Percentiles rank a stretch among this genome's conserved stretches.
Conservation (phyloP, 257 asterid genomes). For the Ophiorrhiza pumila region DNA sequence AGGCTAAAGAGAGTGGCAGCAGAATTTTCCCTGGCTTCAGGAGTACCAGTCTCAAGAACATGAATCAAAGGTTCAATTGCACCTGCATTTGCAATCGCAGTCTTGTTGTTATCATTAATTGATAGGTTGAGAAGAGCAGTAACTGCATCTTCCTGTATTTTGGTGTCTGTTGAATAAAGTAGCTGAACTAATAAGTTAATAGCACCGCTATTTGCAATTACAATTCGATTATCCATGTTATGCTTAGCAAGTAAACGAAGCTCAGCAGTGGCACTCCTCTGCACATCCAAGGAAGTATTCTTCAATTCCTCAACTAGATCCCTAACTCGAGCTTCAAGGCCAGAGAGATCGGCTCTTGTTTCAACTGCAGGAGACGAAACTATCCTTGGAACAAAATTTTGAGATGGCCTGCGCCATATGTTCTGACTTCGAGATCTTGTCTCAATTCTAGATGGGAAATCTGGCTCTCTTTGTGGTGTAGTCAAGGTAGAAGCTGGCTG, state of each 20-base stretch:
- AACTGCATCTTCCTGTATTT: slow-evolving; percentile 37
- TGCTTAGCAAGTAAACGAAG: slow-evolving; percentile 41
- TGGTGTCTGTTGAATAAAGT: slow-evolving; percentile 29
- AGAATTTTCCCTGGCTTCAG: slow-evolving; percentile 39
- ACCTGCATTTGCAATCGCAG: slow-evolving; percentile 31
- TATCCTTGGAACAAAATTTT: slow-evolving; percentile 35
- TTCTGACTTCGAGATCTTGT: slow-evolving; percentile 28
- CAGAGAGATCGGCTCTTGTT: slow-evolving; percentile 33
- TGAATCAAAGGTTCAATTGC: slow-evolving; percentile 41
- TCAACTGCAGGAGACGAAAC: slow-evolving; percentile 29
- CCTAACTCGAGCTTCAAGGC: slow-evolving; percentile 29
- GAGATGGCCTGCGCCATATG: slow-evolving; percentile 31
- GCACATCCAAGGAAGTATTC: slow-evolving; percentile 27
- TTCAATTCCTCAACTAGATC: slow-evolving; percentile 31
- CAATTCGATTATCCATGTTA: slow-evolving; percentile 41
- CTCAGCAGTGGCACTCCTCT: slow-evolving; percentile 35
- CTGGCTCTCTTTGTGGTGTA: slow-evolving; percentile 24
- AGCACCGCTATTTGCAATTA: slow-evolving; percentile 37
- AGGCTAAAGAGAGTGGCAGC: slow-evolving; percentile 45
- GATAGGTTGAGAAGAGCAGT: slow-evolving; percentile 41
- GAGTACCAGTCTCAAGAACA: slow-evolving; percentile 33
- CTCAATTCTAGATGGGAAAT: slow-evolving; percentile 26
- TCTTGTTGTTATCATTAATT: slow-evolving; percentile 34
- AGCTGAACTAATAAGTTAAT: slow-evolving; percentile 30
- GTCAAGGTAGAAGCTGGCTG: slow-evolving; percentile 14